Evolutionary conservation across 495 filamentous ascomycete genomes (phyloP), one percentile per base, ranked within the genome.

Genomic region (Penicillium bovifimosum): DNA sequence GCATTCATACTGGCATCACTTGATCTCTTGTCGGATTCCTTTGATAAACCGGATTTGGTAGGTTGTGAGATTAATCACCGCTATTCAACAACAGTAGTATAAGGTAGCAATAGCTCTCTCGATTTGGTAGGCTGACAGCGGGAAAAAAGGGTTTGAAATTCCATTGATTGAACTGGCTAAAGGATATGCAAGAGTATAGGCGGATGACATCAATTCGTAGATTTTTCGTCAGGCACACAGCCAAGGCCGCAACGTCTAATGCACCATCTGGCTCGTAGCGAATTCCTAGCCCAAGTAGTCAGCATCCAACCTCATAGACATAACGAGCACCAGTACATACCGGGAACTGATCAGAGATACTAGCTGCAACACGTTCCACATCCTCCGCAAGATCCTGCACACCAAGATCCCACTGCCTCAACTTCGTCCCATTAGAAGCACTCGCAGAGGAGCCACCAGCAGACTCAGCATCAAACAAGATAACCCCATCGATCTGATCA

Each of bases 401-500:
- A 53, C 90, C 93, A 16, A 78, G 75, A 72, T 97, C 93, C 91
- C 91, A 97, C 58, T 84, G 82, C 31, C 87, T 80, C 59, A 96
- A 77, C 69, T 87, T 65, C 70, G 79, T 17, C 49, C 67, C 50
- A 31, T 56, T 51, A 11, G 83, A 81, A 5, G 79, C 84, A 13
- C 29, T 20, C 13, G 45, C 32, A 1, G 81, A 39, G 2, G 59
- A 52, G 18, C 50, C 84, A n/a, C 82, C 82, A 50, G 84, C 81
- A 14, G 77, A 75, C 33, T 78, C 80, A 2, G 63, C 59, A 51
- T 90, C 86, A 62, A 98, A 98, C 62, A 81, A 88, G 36, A 98
- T 93, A 9, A 91, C 67, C 11, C 87, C 76, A 54, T 91, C 88
- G 62, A 98, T 95, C 74, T 97, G 93, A 69, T 98, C 95, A 61